Evolutionary conservation across 768 basidiomycete species (phyloP).

Genomic region (Boletus eberwhitei): DNA sequence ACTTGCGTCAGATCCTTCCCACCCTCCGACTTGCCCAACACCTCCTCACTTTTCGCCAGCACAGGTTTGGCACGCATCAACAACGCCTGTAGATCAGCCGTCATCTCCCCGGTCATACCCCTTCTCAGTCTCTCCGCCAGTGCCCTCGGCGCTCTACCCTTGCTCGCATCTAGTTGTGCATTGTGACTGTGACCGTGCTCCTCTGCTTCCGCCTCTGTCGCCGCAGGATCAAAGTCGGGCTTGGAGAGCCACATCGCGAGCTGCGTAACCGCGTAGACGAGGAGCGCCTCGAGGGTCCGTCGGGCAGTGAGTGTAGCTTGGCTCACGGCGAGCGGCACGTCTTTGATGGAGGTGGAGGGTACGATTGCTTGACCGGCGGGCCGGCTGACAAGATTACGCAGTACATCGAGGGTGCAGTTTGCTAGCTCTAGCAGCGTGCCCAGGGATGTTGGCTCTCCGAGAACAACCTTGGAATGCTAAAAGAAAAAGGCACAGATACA

Average conservation of each 20-base stretch:
- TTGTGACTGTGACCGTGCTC: conserved; percentile 30
- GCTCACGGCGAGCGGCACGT: conserved; percentile 44
- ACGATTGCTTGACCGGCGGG: conserved; percentile 57
- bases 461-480: conserved; percentile 82
- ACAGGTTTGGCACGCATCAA: conserved; percentile 63
- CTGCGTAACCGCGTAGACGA: conserved; percentile 73
- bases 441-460: conserved; percentile 77
- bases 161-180: conserved; percentile 22
- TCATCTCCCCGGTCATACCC: conserved; percentile 81
- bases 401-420: conserved; percentile 70
- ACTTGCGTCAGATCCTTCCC: conserved; percentile 57
- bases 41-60: conserved; percentile 53
- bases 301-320: conserved; percentile 56
- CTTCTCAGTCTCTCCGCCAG: conserved; percentile 65
- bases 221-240: conserved; percentile 55
- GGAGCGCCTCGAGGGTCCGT: conserved; percentile 61
- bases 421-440: conserved; percentile 87
- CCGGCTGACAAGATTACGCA: conserved; percentile 61
- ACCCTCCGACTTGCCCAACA: conserved; percentile 38
- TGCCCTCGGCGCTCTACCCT: conserved; percentile 43
- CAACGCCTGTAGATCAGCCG: conserved; percentile 63
- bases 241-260: conserved; percentile 76
- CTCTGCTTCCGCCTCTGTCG: conserved; percentile 43
- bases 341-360: conserved; percentile 27
- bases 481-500: background rate